These are phyloP conservation scores for Mortierella sp. DNA, from an alignment of 371 early-diverging fungal genomes.

Conservation along the genomic window DNA sequence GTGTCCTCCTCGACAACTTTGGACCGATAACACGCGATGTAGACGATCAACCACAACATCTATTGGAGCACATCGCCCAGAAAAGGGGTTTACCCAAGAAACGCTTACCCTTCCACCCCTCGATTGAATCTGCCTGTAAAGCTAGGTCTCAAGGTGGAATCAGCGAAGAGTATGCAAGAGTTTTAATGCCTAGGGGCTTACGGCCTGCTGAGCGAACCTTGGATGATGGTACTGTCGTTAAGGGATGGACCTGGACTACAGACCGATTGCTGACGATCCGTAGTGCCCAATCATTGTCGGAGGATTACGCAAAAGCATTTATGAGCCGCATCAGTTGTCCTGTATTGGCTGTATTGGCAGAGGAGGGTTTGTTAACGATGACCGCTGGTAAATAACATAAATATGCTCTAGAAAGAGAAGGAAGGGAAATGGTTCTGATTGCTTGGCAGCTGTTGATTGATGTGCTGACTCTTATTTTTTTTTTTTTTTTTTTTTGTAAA, in stretches of 20 bases:
- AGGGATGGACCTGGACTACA: slow-evolving; percentile 50
- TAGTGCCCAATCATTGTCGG: slow-evolving; percentile 34
- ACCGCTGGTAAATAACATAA: slow-evolving; percentile 7
- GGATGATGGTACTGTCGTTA: slow-evolving; percentile 19
- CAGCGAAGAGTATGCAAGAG: slow-evolving; percentile 22
- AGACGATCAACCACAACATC: slow-evolving; percentile 42
- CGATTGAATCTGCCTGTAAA: slow-evolving; percentile 36
- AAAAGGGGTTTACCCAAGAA: slow-evolving; percentile 33
- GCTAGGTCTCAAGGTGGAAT: slow-evolving; percentile 39
- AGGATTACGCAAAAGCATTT: slow-evolving; percentile 32
- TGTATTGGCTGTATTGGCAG: slow-evolving; percentile 27
- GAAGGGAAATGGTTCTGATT: not conserved
- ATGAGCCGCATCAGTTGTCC: slow-evolving; percentile 44
- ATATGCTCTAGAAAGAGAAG: not conserved
- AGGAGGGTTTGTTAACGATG: slow-evolving; percentile 16
- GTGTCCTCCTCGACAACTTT: slow-evolving; percentile 46
- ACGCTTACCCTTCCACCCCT: slow-evolving; percentile 33
- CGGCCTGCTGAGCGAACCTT: slow-evolving; percentile 11
- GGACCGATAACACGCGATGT: slow-evolving; percentile 40
- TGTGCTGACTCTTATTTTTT: not conserved
- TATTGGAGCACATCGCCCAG: slow-evolving; percentile 41
- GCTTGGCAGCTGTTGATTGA: not conserved
- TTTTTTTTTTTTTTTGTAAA: not conserved
- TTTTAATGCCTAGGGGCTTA: slow-evolving; percentile 29
- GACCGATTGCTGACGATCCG: slow-evolving; percentile 42